Base-by-base conservation (phyloP, 495 filamentous ascomycete species). In the Barbatosphaeria neglecta region DNA sequence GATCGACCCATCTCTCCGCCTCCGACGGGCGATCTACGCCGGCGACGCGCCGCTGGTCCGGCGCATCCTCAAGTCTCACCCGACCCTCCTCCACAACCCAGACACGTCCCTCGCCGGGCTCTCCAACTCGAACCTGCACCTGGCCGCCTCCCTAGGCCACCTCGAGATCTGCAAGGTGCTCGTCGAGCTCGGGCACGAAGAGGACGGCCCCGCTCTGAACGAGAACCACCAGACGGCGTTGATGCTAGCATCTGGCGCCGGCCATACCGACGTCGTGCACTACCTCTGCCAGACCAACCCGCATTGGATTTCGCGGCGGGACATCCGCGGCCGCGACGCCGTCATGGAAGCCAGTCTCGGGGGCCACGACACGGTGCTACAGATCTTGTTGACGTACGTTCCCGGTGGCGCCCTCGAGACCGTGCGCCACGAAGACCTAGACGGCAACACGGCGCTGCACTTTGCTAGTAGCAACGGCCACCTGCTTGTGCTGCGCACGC, bases 361-460 rank as follows among this genome's bases (percentile, higher is more conserved):
- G 35, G 78, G 78, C 2, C 71, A 78, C 50, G 76, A 80, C 45
- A 80, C 80, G 3, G 67, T 71, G 2, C 65, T 80, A 11, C 74
- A 77, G 58, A 67, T 83, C 46, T 67, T 85, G 17, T 61, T 82
- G 25, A 76, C 75, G 7, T 76, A 68, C 31, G 65, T 61, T 2
- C 70, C 74, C 44, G 62, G 55, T 7, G 65, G 76, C 43, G 55
- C 67, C 31, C 48, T 61, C 33, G 67, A 68, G 18, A 74, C 76
- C 16, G 62, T 74, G 25, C 58, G 53, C 27, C 62, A 65, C 51
- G 62, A 63, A 3, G 86, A 93, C 58, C 50, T 63, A 10, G 69
- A 78, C 18, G 86, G 86, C 10, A 89, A 90, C 55, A 90, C 84
- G 18, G 79, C 85, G 11, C 70, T 92, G 45, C 87, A 93, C 64